Conservation (phyloP, 73 alveolate species). For the Breviolum minutum region DNA sequence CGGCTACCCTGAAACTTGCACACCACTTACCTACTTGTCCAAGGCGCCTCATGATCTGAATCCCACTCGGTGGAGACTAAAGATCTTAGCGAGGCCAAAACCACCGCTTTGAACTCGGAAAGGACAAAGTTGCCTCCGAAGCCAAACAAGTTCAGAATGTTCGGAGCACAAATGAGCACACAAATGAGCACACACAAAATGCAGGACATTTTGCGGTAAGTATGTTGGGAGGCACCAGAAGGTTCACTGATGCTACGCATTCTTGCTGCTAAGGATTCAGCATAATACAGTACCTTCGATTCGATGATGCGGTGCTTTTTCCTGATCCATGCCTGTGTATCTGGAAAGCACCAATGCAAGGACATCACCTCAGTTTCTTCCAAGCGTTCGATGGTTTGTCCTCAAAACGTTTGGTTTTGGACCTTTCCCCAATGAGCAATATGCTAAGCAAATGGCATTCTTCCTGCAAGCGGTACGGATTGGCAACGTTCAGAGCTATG, state of each 20-base stretch:
- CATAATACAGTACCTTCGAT: background rate
- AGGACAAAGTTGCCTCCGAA: slow-evolving; percentile 66
- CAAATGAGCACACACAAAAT: background rate
- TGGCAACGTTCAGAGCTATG: slow-evolving; percentile 71
- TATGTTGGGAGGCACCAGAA: no score
- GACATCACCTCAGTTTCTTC: slow-evolving; percentile 33
- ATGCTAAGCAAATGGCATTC: slow-evolving; percentile 10
- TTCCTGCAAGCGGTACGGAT: slow-evolving; percentile 86
- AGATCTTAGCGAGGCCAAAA: slow-evolving; percentile 77
- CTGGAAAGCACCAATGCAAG: slow-evolving; percentile 68
- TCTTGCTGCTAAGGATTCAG: no score
- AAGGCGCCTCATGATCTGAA: slow-evolving; percentile 53
- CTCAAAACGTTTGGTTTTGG: no score
- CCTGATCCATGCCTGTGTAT: slow-evolving; percentile 3
- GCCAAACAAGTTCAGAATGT: background rate
- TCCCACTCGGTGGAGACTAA: slow-evolving; percentile 70
- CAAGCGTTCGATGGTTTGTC: no score
- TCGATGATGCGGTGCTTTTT: background rate
- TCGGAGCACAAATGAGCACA: background rate
- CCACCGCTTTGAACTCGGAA: slow-evolving; percentile 90
- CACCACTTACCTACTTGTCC: background rate
- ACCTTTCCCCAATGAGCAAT: background rate
- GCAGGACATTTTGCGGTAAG: background rate
- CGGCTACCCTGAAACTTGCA: background rate
- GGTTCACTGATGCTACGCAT: no score